Base-by-base conservation (phyloP, 75 land plant species). In the Azolla pinnata region DNA sequence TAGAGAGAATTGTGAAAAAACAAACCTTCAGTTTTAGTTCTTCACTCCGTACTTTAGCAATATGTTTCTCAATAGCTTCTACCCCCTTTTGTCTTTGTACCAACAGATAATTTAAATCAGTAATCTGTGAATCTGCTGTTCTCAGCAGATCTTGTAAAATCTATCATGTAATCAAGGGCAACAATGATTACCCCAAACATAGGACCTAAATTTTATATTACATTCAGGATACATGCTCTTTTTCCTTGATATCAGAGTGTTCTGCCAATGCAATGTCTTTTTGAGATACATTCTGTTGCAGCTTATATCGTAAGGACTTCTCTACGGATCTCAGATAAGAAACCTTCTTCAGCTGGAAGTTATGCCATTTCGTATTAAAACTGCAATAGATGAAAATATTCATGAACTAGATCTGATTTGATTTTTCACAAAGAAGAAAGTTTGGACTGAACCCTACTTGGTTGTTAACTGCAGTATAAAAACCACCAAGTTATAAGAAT, bases 361-460 rank as follows among this genome's bases (percentile, higher is more conserved):
- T n/a, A 33, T 32, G 35, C 59, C 59, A 57, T 31, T 32, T 16
- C 10, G 31, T 27, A 38, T 57, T n/a, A 57, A 57, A 57, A 18
- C 59, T 57, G 44, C 20, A 2, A 2, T 29, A 52, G 27, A 23
- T 23, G 14, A 7, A 52, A 4, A 52, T n/a, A n/a, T n/a, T n/a
- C n/a, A n/a, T n/a, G n/a, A n/a, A n/a, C n/a, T n/a, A n/a, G n/a
- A n/a, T n/a, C n/a, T n/a, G n/a, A n/a, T n/a, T n/a, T n/a, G n/a
- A n/a, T n/a, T n/a, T n/a, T n/a, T n/a, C n/a, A n/a, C n/a, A n/a
- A n/a, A n/a, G n/a, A n/a, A n/a, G n/a, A n/a, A n/a, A n/a, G n/a
- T n/a, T n/a, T n/a, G n/a, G n/a, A n/a, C n/a, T n/a, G n/a, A n/a
- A n/a, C n/a, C n/a, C n/a, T n/a, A n/a, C n/a, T n/a, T n/a, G n/a